These are phyloP conservation scores for Priceomyces fermenticarens DNA, from an alignment of 805 yeast species.

Conservation along the genomic window DNA sequence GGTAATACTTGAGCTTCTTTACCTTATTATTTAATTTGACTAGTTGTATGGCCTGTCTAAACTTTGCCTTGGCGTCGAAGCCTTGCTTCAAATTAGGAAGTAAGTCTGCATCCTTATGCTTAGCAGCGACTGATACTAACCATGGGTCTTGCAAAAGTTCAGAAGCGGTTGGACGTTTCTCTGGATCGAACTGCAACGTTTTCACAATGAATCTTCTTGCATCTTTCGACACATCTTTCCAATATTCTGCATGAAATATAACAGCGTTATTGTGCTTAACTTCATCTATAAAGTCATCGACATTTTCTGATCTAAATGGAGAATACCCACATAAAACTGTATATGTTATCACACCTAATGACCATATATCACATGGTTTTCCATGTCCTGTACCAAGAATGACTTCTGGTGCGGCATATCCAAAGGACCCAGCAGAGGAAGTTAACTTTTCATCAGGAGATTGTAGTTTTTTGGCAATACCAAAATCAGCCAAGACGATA, in stretches of 20 bases:
- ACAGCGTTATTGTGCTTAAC: constrained; percentile 71
- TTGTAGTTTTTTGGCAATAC: constrained; percentile 79
- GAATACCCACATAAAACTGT: constrained; percentile 89
- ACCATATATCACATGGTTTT: constrained; percentile 95
- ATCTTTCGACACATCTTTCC: constrained; percentile 75
- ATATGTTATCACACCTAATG: constrained; percentile 88
- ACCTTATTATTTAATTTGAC: constrained; percentile 80
- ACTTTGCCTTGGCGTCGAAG: constrained; percentile 78
- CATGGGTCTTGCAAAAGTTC: constrained; percentile 71
- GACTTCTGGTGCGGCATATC: constrained; percentile 97
- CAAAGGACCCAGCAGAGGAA: constrained; percentile 86
- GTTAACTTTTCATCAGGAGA: constrained; percentile 58
- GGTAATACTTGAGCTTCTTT: constrained; percentile 62
- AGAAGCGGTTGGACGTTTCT: constrained; percentile 63
- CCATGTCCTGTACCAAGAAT: constrained; percentile 83
- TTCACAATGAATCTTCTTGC: constrained; percentile 77
- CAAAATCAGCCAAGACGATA: constrained; percentile 91
- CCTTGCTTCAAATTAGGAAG: constrained; percentile 78
- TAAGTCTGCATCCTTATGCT: constrained; percentile 59
- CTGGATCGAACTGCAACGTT: constrained; percentile 68
- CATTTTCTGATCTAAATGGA: constrained; percentile 84
- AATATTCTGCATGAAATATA: constrained; percentile 82
- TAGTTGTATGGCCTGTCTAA: constrained; percentile 81
- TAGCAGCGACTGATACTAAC: constrained; percentile 50
- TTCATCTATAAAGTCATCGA: constrained; percentile 76